phyloP scores from a whole-genome alignment of 192 early-diverging fungal species.

The Linnemannia schmuckeri region DNA sequence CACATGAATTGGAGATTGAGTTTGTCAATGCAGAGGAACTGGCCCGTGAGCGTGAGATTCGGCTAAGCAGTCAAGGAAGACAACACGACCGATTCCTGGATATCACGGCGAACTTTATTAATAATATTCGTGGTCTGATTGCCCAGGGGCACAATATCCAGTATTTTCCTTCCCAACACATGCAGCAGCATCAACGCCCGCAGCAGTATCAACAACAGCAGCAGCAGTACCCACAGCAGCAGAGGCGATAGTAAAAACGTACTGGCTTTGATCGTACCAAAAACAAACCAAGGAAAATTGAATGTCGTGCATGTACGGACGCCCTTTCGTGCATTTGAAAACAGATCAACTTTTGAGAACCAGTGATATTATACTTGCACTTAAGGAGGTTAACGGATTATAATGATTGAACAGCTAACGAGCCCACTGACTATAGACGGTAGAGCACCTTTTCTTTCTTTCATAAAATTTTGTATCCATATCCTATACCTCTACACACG shows the following conservation, averaged over 20 bases:
- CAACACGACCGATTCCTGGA: constrained; percentile 76
- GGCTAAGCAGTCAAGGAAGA: constrained; percentile 48
- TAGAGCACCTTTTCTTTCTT: too few relatives aligned
- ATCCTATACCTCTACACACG: too few relatives aligned
- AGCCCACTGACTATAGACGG: too few relatives aligned
- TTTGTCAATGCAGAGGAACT: constrained; percentile 71
- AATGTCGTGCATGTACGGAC: too few relatives aligned
- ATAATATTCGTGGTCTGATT: constrained; percentile 79
- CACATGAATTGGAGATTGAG: constrained; percentile 91
- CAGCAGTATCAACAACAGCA: constrained; percentile 15
- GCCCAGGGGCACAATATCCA: constrained; percentile 13
- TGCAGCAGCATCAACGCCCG: constrained; percentile 32
- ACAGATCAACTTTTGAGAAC: too few relatives aligned
- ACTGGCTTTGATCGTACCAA: too few relatives aligned
- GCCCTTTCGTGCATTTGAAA: too few relatives aligned
- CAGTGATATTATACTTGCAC: too few relatives aligned
- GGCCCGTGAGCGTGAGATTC: constrained; percentile 74
- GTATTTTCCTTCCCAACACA: constrained; percentile 8
- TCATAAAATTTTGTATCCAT: too few relatives aligned
- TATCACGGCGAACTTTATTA: constrained; percentile 80
- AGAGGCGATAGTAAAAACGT: background rate
- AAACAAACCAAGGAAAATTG: too few relatives aligned
- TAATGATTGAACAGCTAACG: too few relatives aligned
- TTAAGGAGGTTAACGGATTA: too few relatives aligned
- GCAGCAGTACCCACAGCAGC: background rate